These are phyloP conservation scores for Crassisporium funariophilum DNA, from an alignment of 768 basidiomycete species.

Conservation along the genomic window DNA sequence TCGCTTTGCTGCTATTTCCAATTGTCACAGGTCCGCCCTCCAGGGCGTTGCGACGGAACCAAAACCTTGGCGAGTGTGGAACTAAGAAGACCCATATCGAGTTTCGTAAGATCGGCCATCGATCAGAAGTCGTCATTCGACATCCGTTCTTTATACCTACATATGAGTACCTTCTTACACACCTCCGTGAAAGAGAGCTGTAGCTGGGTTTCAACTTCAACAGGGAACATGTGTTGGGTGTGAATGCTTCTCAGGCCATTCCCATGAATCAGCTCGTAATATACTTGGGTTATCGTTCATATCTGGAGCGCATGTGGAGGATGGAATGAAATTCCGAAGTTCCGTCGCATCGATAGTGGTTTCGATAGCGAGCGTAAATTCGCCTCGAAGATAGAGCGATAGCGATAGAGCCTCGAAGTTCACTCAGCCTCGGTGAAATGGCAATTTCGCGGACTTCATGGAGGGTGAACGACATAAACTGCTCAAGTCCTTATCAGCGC, in stretches of 20 bases:
- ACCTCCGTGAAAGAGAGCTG: background rate
- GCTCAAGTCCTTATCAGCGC: background rate
- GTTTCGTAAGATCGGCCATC: slow-evolving; percentile 9
- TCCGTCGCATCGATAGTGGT: slow-evolving; percentile 5
- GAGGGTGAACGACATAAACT: no score
- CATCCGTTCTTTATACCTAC: slow-evolving; percentile 5
- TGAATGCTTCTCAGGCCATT: slow-evolving; percentile 5
- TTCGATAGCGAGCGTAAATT: slow-evolving; percentile 6
- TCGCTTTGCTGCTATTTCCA: no score
- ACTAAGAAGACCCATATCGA: slow-evolving; percentile 10
- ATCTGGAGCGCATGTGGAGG: background rate
- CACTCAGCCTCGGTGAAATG: slow-evolving; percentile 15
- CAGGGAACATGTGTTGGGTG: slow-evolving; percentile 4
- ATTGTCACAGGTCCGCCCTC: slow-evolving; percentile 10
- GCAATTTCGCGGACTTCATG: slow-evolving; percentile 13
- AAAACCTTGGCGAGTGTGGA: slow-evolving; percentile 18
- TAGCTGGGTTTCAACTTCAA: background rate
- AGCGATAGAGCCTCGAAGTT: slow-evolving; percentile 15
- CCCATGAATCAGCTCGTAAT: no score
- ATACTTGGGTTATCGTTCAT: no score
- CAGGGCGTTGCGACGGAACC: slow-evolving; percentile 16
- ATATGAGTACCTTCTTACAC: no score
- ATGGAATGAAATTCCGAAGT: slow-evolving; percentile 10
- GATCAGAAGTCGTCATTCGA: slow-evolving; percentile 13
- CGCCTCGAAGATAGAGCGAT: slow-evolving; percentile 12